Evolutionary conservation across 2,329 filamentous ascomycete species (phyloP).

Genomic region (Alternaria conjuncta): DNA sequence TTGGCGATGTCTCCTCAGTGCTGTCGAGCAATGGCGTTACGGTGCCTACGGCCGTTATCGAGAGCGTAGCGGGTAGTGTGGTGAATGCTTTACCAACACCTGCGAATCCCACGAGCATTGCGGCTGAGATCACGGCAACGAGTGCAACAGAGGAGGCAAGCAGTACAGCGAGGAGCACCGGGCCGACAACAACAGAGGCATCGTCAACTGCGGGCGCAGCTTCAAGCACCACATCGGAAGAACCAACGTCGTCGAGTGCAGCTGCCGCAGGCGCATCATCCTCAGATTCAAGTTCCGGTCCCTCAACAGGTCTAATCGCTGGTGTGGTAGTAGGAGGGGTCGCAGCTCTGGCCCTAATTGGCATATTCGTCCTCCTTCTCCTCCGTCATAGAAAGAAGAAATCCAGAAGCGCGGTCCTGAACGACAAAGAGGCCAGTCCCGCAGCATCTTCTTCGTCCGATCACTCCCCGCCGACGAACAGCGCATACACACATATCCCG

Average conservation of each 20-base stretch:
- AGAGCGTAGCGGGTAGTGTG: slow-evolving; percentile 2
- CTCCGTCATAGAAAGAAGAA: slow-evolving; percentile 14
- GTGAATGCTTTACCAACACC: background rate
- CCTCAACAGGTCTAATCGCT: slow-evolving; percentile 15
- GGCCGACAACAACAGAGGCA: background rate
- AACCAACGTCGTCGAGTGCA: background rate
- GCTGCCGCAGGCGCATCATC: background rate
- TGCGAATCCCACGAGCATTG: slow-evolving; percentile 1
- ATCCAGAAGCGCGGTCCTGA: background rate
- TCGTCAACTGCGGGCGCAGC: background rate
- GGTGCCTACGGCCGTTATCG: slow-evolving; percentile 5
- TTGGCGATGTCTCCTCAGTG: slow-evolving; percentile 13
- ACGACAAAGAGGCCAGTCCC: slow-evolving; percentile 3
- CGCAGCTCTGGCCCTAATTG: slow-evolving; percentile 15
- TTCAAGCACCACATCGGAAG: background rate
- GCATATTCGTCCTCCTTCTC: slow-evolving; percentile 18
- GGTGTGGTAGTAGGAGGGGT: slow-evolving; percentile 16
- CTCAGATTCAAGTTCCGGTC: background rate
- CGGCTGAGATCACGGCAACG: background rate
- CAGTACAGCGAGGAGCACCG: background rate
- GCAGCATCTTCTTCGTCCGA: background rate
- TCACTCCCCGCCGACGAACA: background rate
- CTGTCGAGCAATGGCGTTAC: slow-evolving; percentile 8
- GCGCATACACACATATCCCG: background rate
- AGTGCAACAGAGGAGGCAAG: background rate